These are phyloP conservation scores for Globisporangium viniferum DNA, from an alignment of 352 stramenopile species.

Conservation along the genomic window DNA sequence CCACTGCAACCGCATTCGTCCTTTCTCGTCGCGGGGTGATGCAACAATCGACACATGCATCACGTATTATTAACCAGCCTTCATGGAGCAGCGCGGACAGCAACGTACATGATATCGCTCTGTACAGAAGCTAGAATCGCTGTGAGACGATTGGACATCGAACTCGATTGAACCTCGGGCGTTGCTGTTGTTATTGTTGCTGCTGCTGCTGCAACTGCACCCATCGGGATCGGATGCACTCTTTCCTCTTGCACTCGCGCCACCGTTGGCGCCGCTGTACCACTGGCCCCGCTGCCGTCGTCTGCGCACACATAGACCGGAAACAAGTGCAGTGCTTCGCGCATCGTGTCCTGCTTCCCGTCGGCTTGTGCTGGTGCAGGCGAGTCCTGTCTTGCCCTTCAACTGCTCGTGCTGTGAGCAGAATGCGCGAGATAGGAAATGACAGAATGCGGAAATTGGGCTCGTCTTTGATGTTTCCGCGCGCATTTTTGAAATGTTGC, in stretches of 20 bases:
- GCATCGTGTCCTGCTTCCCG: slow-evolving; percentile 32
- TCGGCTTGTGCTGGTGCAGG: not conserved
- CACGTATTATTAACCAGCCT: not conserved
- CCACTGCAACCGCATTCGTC: not conserved
- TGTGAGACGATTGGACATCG: slow-evolving; percentile 28
- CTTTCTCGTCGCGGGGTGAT: not conserved
- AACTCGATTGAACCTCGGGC: not conserved
- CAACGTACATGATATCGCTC: slow-evolving; percentile 39
- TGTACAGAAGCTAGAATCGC: slow-evolving; percentile 30
- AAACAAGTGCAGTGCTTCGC: slow-evolving; percentile 47
- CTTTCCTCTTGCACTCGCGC: slow-evolving; percentile 19
- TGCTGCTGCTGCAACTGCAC: not conserved
- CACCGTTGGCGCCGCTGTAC: slow-evolving; percentile 20
- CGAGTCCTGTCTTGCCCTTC: not conserved
- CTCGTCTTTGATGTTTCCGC: slow-evolving; percentile 10
- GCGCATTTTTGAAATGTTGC: slow-evolving; percentile 22
- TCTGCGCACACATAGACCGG: slow-evolving; percentile 42
- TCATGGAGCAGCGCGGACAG: not conserved
- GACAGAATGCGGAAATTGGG: slow-evolving; percentile 16
- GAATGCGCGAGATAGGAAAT: slow-evolving; percentile 15
- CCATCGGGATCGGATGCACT: slow-evolving; percentile 9
- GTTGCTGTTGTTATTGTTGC: not conserved
- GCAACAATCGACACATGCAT: not conserved
- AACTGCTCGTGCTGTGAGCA: slow-evolving; percentile 7
- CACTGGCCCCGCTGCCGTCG: slow-evolving; percentile 6